Percentiles rank a stretch among this genome's conserved stretches.
These are phyloP conservation scores for Leccinum sublutescens DNA, from an alignment of 768 basidiomycete species.

Conservation along the genomic window DNA sequence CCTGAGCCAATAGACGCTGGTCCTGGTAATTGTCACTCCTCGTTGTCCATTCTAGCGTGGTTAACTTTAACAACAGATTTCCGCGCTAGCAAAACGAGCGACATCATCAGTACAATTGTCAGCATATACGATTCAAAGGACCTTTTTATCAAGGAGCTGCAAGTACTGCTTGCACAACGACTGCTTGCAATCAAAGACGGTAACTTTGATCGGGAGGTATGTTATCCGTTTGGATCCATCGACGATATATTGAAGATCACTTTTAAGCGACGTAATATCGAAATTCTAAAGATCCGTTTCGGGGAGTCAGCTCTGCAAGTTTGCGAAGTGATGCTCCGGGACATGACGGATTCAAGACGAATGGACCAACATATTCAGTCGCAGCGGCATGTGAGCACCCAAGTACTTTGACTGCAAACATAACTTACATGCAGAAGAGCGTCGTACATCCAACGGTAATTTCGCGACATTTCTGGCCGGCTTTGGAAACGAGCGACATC, in stretches of 20 bases:
- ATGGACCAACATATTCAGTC: conserved; percentile 87
- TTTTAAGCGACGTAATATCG: conserved; percentile 80
- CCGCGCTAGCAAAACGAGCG: conserved; percentile 85
- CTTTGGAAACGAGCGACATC: conserved; percentile 69
- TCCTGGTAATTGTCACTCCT: conserved; percentile 55
- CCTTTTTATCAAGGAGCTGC: conserved; percentile 93
- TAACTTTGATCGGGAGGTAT: conserved; percentile 66
- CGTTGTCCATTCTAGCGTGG: background rate
- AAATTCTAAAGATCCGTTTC: conserved; percentile 93
- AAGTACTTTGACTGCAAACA: background rate
- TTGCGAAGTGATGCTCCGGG: conserved; percentile 97
- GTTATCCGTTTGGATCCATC: background rate
- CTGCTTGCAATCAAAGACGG: conserved; percentile 80
- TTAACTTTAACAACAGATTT: conserved; percentile 58
- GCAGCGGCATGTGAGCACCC: conserved; percentile 54
- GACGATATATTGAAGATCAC: conserved; percentile 4
- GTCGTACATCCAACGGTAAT: conserved; percentile 87
- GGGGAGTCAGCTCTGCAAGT: conserved; percentile 91
- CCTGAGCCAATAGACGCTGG: conserved; percentile 97
- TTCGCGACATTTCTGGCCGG: conserved; percentile 94
- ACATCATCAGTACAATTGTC: conserved; percentile 94
- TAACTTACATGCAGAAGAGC: conserved; percentile 41
- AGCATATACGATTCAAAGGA: conserved; percentile 98
- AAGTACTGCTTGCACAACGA: conserved; percentile 85
- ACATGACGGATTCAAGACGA: conserved; percentile 92